Evolutionary conservation across 2,329 filamentous ascomycete genomes (phyloP).

Genomic region (Zymoseptoria pseudotritici): DNA sequence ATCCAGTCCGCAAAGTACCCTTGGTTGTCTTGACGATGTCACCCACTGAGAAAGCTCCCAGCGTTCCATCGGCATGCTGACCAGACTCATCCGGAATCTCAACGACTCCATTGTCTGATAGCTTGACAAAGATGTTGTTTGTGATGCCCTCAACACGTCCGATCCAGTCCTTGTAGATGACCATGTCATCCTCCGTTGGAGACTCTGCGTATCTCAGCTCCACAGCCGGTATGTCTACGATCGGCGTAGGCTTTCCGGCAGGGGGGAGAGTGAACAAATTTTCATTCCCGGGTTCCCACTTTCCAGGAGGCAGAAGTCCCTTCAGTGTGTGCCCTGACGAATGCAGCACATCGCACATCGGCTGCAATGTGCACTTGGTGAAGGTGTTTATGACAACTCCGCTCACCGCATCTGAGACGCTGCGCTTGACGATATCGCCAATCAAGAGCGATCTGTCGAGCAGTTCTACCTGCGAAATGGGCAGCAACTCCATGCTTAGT

Average conservation of each 20-base stretch:
- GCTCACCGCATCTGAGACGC: conserved; percentile 42
- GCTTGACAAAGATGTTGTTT: conserved; percentile 44
- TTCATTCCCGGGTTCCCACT: conserved; percentile 5
- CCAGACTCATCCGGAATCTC: conserved; percentile 40
- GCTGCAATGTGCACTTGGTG: conserved; percentile 39
- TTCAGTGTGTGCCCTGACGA: conserved; percentile 11
- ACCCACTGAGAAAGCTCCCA: conserved; percentile 36
- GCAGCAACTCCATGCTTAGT: conserved; percentile 34
- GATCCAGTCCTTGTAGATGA: conserved; percentile 51
- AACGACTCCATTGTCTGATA: conserved; percentile 49
- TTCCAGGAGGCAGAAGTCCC: conserved; percentile 17
- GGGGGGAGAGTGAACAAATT: conserved; percentile 10
- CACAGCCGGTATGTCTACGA: conserved; percentile 25
- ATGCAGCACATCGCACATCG: conserved; percentile 24
- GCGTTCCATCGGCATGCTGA: conserved; percentile 27
- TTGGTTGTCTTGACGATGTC: conserved; percentile 47
- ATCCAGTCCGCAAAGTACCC: conserved; percentile 44
- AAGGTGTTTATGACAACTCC: conserved; percentile 47
- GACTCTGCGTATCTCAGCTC: conserved; percentile 24
- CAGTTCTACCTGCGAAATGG: conserved; percentile 39
- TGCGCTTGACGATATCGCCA: conserved; percentile 49
- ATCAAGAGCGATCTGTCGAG: conserved; percentile 49
- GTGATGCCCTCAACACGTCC: conserved; percentile 46
- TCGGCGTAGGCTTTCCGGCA: conserved; percentile 9
- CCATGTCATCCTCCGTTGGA: conserved; percentile 44